A percentile compares a stretch with the other conserved stretches of the same genome.
Conservation (phyloP, 495 filamentous ascomycete species). For the Xylona heveae region DNA sequence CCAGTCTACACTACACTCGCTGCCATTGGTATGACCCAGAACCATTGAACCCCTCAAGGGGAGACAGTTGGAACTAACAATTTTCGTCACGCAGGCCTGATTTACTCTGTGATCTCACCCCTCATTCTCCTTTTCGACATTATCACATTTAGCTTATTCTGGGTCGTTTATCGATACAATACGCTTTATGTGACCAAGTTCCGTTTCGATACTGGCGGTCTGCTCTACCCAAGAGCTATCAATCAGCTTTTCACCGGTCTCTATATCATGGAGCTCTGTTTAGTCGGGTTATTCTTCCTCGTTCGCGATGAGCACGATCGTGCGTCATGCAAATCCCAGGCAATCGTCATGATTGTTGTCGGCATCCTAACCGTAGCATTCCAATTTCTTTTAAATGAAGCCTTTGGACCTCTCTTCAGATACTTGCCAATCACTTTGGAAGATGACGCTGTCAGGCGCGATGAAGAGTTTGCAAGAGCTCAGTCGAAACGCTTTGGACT, state of each 20-base stretch:
- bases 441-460: slow-evolving; percentile 75
- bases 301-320: slow-evolving; percentile 36
- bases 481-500: slow-evolving; percentile 37
- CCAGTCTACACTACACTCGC: slow-evolving; percentile 91
- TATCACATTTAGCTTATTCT: slow-evolving; percentile 83
- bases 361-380: slow-evolving; percentile 52
- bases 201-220: slow-evolving; percentile 73
- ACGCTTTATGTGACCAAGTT: slow-evolving; percentile 92
- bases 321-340: slow-evolving; percentile 56
- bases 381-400: slow-evolving; percentile 62
- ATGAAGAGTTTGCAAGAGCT: slow-evolving; percentile 67
- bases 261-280: slow-evolving; percentile 83
- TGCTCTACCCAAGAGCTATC: slow-evolving; percentile 81
- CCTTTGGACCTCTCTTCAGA: slow-evolving; percentile 67
- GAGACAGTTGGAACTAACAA: too few relatives aligned
- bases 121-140: slow-evolving; percentile 87
- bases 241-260: slow-evolving; percentile 91
- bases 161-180: slow-evolving; percentile 91
- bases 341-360: slow-evolving; percentile 70
- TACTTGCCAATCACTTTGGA: slow-evolving; percentile 92
- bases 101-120: slow-evolving; percentile 79
- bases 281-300: slow-evolving; percentile 84
- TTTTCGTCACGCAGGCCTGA: slow-evolving; percentile 37
- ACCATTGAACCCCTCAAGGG: too few relatives aligned
- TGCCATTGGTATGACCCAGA: slow-evolving; percentile 46